Evolutionary conservation across 306 rosid genomes (phyloP).

Genomic region (Lotus japonicus): DNA sequence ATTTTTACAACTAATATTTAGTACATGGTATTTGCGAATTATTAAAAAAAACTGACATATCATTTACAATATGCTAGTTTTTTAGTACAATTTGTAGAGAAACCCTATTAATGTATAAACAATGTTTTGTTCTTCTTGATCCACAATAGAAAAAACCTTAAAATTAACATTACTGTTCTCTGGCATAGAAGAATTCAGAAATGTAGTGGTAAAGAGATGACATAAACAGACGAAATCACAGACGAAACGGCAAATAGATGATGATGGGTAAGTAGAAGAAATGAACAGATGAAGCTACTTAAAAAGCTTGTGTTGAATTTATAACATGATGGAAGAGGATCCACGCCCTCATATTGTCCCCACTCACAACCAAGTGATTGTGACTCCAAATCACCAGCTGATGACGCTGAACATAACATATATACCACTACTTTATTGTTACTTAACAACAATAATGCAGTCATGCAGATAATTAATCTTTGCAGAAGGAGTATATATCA

Average conservation of each 20-base stretch:
- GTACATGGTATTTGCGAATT: too few relatives aligned
- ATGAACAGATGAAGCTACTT: not conserved
- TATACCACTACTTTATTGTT: not conserved
- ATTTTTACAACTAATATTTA: too few relatives aligned
- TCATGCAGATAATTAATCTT: not conserved
- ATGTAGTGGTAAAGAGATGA: too few relatives aligned
- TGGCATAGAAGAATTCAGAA: too few relatives aligned
- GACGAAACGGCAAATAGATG: slow-evolving; percentile 26
- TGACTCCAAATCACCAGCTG: slow-evolving; percentile 25
- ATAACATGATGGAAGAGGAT: not conserved
- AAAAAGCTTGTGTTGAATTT: slow-evolving; percentile 3
- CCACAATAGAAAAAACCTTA: too few relatives aligned
- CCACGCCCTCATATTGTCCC: slow-evolving; percentile 13
- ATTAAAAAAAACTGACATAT: too few relatives aligned
- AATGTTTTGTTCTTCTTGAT: too few relatives aligned
- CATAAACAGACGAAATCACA: not conserved
- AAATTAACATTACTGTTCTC: too few relatives aligned
- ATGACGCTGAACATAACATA: not conserved
- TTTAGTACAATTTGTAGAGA: too few relatives aligned
- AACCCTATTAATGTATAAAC: too few relatives aligned
- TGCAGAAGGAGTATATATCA: not conserved
- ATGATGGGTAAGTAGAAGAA: slow-evolving; percentile 19
- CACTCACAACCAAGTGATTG: slow-evolving; percentile 46
- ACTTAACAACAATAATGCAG: not conserved
- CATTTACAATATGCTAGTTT: too few relatives aligned